Base-by-base conservation (phyloP, 345 rosid species). In the Citrus australasica region DNA sequence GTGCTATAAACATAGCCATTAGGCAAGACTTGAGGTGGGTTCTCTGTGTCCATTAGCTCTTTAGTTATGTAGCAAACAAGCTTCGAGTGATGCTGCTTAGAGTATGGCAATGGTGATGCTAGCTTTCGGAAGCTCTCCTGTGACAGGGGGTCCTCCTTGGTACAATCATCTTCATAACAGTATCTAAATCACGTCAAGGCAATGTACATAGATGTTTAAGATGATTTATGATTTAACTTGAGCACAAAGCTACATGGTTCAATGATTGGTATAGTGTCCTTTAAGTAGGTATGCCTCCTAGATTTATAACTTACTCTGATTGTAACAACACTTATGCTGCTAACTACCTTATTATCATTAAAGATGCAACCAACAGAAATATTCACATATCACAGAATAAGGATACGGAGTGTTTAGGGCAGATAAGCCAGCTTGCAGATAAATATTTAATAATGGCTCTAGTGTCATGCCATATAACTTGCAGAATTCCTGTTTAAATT, bases 321-420 rank as follows among this genome's bases (percentile, higher is more conserved):
- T 16, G 2, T 38, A 62, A 62, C 27, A 30, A 25, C 5, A 30
- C 32, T 56, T 2, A 46, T 4, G 17, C 30, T 22, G 30, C 70
- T 13, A 16, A 6, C 21, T 35, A 42, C 61, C 60, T 51, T 28
- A 1, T 51, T 7, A 48, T 2, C 7, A 16, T 16, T 9, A 28
- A 46, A 24, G 21, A 14, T 40, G 71, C 6, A 42, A 56, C 58
- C 33, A 58, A 46, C 37, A 48, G 35, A 38, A 1, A 37, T 6
- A 37, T 69, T 71, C 63, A 61, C 38, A 78, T 62, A 67, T 35
- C 66, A 62, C 68, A 14, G 7, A 79, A 76, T 16, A 73, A 58
- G 95, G 91, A 90, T 96, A 94, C 98, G 95, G 93, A 75, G 99
- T 92, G 86, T 96, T 96, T 82, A 96, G 80, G 5, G 98, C 95